These are phyloP conservation scores for Aspergillus novoparasiticus DNA, from an alignment of 2,329 filamentous ascomycete species.

Conservation along the genomic window DNA sequence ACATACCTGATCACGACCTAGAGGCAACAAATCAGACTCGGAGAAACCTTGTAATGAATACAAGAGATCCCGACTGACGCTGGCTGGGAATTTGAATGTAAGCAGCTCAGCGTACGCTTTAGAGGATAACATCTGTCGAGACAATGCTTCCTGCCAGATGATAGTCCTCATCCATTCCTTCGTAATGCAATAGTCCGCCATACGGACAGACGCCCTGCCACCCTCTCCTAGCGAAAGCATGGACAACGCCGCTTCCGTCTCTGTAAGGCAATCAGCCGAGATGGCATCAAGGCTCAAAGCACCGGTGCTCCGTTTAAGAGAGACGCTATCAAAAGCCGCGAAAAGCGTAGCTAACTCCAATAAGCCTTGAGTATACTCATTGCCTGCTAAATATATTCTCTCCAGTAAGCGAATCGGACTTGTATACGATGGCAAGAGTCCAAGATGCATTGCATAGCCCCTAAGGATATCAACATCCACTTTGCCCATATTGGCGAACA, in stretches of 20 bases:
- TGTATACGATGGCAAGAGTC: slow-evolving; percentile 28
- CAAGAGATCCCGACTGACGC: slow-evolving; percentile 30
- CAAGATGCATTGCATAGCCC: slow-evolving; percentile 35
- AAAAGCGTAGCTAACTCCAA: slow-evolving; percentile 29
- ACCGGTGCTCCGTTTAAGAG: slow-evolving; percentile 3
- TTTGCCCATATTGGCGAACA: neutral
- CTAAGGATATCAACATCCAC: slow-evolving; percentile 14
- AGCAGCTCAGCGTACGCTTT: slow-evolving; percentile 21
- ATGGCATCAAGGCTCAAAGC: neutral
- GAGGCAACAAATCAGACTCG: slow-evolving; percentile 29
- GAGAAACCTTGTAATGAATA: slow-evolving; percentile 26
- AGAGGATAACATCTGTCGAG: slow-evolving; percentile 29
- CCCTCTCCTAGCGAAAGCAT: slow-evolving; percentile 17
- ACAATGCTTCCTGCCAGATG: slow-evolving; percentile 34
- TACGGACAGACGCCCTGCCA: slow-evolving; percentile 21
- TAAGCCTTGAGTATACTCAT: slow-evolving; percentile 27
- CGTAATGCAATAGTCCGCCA: slow-evolving; percentile 33
- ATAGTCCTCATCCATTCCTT: slow-evolving; percentile 38
- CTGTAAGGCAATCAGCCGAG: slow-evolving; percentile 15
- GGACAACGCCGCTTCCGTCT: slow-evolving; percentile 26
- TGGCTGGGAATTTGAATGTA: slow-evolving; percentile 30
- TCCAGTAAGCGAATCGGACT: slow-evolving; percentile 14
- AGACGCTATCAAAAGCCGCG: slow-evolving; percentile 27
- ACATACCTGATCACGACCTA: slow-evolving; percentile 35
- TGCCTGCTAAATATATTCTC: slow-evolving; percentile 2